phyloP scores from a whole-genome alignment of 139 green algal genomes.

The Chlorella vulgaris region DNA sequence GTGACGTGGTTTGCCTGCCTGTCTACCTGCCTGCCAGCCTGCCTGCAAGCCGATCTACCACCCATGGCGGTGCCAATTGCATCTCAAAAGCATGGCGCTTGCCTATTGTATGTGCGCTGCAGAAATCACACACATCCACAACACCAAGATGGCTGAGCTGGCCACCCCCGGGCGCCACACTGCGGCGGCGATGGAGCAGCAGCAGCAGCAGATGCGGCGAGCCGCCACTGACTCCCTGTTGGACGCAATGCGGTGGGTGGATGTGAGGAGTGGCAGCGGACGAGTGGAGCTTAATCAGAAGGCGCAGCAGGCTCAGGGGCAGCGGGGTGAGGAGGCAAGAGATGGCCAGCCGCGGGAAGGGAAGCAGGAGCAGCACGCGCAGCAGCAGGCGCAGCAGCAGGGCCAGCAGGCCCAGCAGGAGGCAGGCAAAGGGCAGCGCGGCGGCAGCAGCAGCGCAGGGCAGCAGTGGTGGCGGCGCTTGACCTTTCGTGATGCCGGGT shows the following conservation, averaged over 20 bases:
- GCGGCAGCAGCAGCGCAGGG: background rate
- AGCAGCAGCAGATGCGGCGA: conserved; percentile 14
- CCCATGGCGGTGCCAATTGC: background rate
- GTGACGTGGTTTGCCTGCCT: too few relatives aligned
- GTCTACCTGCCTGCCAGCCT: too few relatives aligned
- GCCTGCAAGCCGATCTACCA: too few relatives aligned
- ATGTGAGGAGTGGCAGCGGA: conserved; percentile 18
- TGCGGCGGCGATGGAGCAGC: background rate
- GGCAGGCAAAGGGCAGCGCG: background rate
- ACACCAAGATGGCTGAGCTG: conserved; percentile 85
- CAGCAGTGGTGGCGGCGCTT: background rate
- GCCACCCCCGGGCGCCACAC: conserved; percentile 6
- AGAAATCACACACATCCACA: conserved; percentile 68
- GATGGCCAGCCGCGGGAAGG: background rate
- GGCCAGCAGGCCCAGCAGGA: background rate
- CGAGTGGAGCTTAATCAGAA: background rate
- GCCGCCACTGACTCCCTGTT: conserved; percentile 20
- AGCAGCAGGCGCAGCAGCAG: background rate
- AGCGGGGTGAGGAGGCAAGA: background rate
- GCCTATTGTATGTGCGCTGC: too few relatives aligned
- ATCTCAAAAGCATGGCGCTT: too few relatives aligned
- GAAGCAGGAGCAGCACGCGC: background rate
- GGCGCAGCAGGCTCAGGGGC: background rate
- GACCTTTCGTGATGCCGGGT: background rate
- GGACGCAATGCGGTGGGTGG: conserved; percentile 11